Percentiles rank a stretch among this genome's conserved stretches.
These are phyloP conservation scores for Triangularia setosa DNA, from an alignment of 2,329 filamentous ascomycete species.

Conservation along the genomic window DNA sequence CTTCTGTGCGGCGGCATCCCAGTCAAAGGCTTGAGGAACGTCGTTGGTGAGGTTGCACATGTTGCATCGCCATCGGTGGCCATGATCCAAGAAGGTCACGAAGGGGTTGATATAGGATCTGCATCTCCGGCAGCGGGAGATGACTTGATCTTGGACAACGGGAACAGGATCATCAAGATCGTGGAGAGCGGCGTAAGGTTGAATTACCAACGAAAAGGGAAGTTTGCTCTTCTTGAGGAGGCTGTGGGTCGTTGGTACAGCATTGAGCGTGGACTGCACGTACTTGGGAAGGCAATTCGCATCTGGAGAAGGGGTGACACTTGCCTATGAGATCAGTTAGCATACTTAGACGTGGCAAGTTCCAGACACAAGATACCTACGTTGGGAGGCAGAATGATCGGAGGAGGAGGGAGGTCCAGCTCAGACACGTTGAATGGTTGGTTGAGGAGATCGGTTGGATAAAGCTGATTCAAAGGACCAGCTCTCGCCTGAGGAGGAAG, in stretches of 20 bases:
- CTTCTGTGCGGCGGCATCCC: constrained; percentile 90
- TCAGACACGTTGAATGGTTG: constrained; percentile 94
- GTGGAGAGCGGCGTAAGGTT: constrained; percentile 89
- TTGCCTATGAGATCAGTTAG: constrained; percentile 59
- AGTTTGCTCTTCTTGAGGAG: constrained; percentile 95
- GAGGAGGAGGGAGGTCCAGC: constrained; percentile 84
- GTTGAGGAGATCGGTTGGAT: constrained; percentile 84
- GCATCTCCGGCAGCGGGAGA: constrained; percentile 92
- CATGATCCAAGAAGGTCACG: constrained; percentile 92
- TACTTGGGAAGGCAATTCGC: constrained; percentile 93
- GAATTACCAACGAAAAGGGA: constrained; percentile 91
- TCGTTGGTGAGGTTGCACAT: constrained; percentile 99
- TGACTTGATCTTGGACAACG: constrained; percentile 93
- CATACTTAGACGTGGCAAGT: constrained; percentile 12
- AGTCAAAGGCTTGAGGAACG: constrained; percentile 98
- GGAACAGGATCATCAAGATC: constrained; percentile 89
- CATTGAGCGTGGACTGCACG: constrained; percentile 91
- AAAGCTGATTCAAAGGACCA: constrained; percentile 75
- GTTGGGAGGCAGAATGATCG: constrained; percentile 86
- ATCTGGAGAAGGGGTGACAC: constrained; percentile 83
- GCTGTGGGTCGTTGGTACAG: constrained; percentile 85
- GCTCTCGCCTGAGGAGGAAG: constrained; percentile 46
- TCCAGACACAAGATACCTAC: constrained; percentile 52
- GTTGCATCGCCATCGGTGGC: constrained; percentile 97
- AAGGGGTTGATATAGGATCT: constrained; percentile 98